Conservation (phyloP, 176 grass and related monocot genomes). For the Lolium rigidum region DNA sequence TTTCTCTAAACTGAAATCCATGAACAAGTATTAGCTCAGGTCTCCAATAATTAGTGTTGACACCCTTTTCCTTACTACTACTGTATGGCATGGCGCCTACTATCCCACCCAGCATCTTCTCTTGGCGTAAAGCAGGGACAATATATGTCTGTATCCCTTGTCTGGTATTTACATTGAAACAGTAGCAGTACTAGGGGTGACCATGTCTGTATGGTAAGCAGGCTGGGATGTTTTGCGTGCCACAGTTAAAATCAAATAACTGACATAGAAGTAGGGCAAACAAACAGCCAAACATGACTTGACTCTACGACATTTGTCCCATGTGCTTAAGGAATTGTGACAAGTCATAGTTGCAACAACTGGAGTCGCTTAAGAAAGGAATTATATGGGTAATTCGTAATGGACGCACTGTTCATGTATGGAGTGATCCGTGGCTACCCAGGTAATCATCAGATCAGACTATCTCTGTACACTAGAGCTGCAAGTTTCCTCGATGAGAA, state of each 20-base stretch:
- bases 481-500: too few species aligned
- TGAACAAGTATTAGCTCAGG: background rate
- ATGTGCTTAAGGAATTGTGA: too few species aligned
- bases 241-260: background rate
- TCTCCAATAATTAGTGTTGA: background rate
- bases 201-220: background rate
- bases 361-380: too few species aligned
- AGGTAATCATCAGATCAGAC: too few species aligned
- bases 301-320: background rate
- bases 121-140: background rate
- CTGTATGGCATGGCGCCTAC: background rate
- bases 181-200: background rate
- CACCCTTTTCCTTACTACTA: background rate
- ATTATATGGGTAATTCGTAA: too few species aligned
- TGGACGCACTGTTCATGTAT: too few species aligned
- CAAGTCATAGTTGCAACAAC: too few species aligned
- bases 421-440: too few species aligned
- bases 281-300: background rate
- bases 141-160: background rate
- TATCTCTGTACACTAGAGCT: too few species aligned
- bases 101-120: background rate
- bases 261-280: background rate
- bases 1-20: constrained; percentile 3
- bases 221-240: background rate
- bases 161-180: background rate